Percentiles rank a stretch among this genome's conserved stretches.
phyloP scores from a whole-genome alignment of 2,329 filamentous ascomycete genomes.

The Didymella pinodella region DNA sequence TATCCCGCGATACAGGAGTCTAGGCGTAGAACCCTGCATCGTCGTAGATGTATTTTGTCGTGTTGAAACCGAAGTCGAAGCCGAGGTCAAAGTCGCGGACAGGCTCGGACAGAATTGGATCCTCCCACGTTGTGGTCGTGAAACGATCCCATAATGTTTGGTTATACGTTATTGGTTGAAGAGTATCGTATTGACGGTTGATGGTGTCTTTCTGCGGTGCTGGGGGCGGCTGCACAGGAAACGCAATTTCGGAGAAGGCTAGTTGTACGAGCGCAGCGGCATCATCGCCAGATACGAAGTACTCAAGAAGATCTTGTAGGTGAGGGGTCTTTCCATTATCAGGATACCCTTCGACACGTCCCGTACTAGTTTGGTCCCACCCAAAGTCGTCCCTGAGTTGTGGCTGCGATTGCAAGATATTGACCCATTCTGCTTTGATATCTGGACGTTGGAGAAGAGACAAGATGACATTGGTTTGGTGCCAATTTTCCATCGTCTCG shows the following conservation, averaged over 20 bases:
- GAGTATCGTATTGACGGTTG: slow-evolving; percentile 3
- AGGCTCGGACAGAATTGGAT: slow-evolving; percentile 11
- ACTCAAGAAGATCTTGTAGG: slow-evolving; percentile 44
- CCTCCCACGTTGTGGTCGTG: slow-evolving; percentile 23
- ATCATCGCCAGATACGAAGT: slow-evolving; percentile 29
- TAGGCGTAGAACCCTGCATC: not conserved
- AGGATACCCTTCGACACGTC: slow-evolving; percentile 43
- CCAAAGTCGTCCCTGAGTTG: slow-evolving; percentile 23
- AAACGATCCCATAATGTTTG: slow-evolving; percentile 7
- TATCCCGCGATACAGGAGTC: not conserved
- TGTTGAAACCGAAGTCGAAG: not conserved
- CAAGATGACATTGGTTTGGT: slow-evolving; percentile 70
- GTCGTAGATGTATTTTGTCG: slow-evolving; percentile 3
- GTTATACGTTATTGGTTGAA: slow-evolving; percentile 10
- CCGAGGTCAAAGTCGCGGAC: slow-evolving; percentile 10
- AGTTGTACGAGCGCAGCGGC: slow-evolving; percentile 31
- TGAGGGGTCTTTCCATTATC: slow-evolving; percentile 30
- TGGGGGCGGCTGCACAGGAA: slow-evolving; percentile 21
- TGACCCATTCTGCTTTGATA: slow-evolving; percentile 64
- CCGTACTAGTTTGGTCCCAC: slow-evolving; percentile 38
- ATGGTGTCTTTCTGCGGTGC: slow-evolving; percentile 28
- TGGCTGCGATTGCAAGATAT: slow-evolving; percentile 29
- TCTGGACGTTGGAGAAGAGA: slow-evolving; percentile 69
- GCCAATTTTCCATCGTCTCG: slow-evolving; percentile 69
- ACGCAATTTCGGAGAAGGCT: slow-evolving; percentile 29